Evolutionary conservation across 1,139 yeast species (phyloP), one percentile per base, ranked within the genome.

Genomic region (Diutina neorugosa): DNA sequence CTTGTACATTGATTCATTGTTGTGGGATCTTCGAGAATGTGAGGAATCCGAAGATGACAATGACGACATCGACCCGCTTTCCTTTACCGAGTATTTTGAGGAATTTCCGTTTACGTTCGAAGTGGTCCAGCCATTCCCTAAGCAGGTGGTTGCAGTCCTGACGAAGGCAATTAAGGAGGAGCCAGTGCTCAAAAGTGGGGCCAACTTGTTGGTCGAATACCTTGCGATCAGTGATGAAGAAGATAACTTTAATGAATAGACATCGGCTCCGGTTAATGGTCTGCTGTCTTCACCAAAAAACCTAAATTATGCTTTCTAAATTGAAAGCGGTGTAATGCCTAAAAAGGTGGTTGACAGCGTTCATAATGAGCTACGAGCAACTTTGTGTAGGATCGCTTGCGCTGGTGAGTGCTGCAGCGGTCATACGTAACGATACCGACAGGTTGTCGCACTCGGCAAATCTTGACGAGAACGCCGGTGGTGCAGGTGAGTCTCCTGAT

Each of bases 101-200:
- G 41, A 27, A n/a, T 46, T 46, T 27, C 40, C 37, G 3, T 46
- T 46, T 18, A 46, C 20, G 8, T 46, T 46, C 40, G 50, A 46
- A 16, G 50, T 46, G 40, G 50, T 46, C 4, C 50, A 46, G 18
- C 50, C 50, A 8, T 46, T 46, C 16, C 50, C 50, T 2, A n/a
- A 27, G 8, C 23, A 16, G n/a, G 50, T 46, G 6, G 19, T 46
- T 0, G 50, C 16, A 4, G 20, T 18, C 6, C 14, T 7, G 27
- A 7, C 21, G 3, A 16, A 7, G 12, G 37, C 50, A 8, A 25
- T 46, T 7, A 4, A 6, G 3, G 50, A 46, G 1, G 40, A 23
- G 9, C 21, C 50, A 2, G 21, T 8, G 7, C 40, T 46, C 21
- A 46, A 46, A 14, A 46, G 50, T 46, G 50, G 50, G 7, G 50